Evolutionary conservation across 176 grass and related monocot species (phyloP).

Genomic region (Thinopyrum elongatum): DNA sequence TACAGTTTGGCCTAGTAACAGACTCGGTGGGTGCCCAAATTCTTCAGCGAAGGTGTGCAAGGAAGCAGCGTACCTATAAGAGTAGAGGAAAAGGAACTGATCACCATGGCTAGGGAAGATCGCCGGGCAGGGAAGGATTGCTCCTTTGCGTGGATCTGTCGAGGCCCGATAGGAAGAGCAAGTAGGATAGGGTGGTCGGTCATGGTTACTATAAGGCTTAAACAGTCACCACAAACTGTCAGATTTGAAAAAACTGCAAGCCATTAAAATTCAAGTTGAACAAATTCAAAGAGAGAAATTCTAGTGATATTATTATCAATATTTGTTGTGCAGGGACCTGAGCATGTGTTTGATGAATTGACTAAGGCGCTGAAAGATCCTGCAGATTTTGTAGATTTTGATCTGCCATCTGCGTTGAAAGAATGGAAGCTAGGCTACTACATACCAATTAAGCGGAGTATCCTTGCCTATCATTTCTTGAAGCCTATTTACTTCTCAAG

Average conservation of each 20-base stretch:
- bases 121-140: too few relatives aligned
- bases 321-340: conserved; percentile 26
- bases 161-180: too few relatives aligned
- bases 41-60: background rate
- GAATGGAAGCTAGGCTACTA: conserved; percentile 47
- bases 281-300: background rate
- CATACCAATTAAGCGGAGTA: conserved; percentile 59
- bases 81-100: background rate
- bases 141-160: too few relatives aligned
- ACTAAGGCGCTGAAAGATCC: conserved; percentile 19
- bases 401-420: conserved; percentile 37
- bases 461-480: conserved; percentile 26
- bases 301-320: background rate
- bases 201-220: background rate
- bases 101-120: background rate
- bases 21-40: background rate
- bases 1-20: background rate
- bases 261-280: background rate
- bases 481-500: background rate
- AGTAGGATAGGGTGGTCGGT: too few relatives aligned
- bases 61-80: background rate
- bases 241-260: background rate
- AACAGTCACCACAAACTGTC: background rate
- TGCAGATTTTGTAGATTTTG: conserved; percentile 52
- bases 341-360: conserved; percentile 47